A percentile compares a stretch with the other conserved stretches of the same genome.
These are phyloP conservation scores for Exsudoporus floridanus DNA, from an alignment of 1,284 basidiomycete genomes.

Conservation along the genomic window DNA sequence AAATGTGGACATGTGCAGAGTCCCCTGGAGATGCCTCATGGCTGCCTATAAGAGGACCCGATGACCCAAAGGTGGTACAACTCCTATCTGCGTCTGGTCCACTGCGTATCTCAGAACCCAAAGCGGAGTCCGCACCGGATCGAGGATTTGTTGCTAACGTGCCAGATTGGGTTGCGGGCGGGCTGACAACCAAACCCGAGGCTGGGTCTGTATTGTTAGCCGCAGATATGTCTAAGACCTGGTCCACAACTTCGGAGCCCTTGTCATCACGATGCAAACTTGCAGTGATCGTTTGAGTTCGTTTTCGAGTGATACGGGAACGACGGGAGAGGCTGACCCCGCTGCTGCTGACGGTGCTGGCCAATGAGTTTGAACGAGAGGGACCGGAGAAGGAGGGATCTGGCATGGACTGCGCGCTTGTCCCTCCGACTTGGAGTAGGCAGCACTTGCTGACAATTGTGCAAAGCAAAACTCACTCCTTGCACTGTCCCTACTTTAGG, in stretches of 20 bases:
- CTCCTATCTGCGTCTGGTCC: constrained; percentile 27
- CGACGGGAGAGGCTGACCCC: constrained; percentile 34
- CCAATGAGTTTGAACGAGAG: constrained; percentile 44
- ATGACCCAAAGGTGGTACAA: constrained; percentile 24
- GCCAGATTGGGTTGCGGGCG: constrained; percentile 10
- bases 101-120: constrained; percentile 13
- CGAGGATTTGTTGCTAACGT: constrained; percentile 12
- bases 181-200: constrained; percentile 5
- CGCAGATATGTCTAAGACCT: constrained; percentile 31
- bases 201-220: constrained; percentile 17
- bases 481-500: constrained; percentile 22
- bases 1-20: not conserved
- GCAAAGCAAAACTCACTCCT: constrained; percentile 27
- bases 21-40: constrained; percentile 11
- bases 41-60: constrained; percentile 23
- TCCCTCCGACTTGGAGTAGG: constrained; percentile 20
- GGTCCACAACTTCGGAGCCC: constrained; percentile 13
- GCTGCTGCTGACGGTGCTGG: constrained; percentile 42
- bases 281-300: constrained; percentile 29
- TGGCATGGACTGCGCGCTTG: constrained; percentile 29
- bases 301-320: constrained; percentile 34
- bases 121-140: constrained; percentile 9
- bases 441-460: constrained; percentile 13
- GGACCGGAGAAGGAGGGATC: constrained; percentile 35
- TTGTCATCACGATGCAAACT: constrained; percentile 22